These are phyloP conservation scores for Nicotiana benthamiana DNA, from an alignment of 257 asterid genomes.

Conservation along the genomic window DNA sequence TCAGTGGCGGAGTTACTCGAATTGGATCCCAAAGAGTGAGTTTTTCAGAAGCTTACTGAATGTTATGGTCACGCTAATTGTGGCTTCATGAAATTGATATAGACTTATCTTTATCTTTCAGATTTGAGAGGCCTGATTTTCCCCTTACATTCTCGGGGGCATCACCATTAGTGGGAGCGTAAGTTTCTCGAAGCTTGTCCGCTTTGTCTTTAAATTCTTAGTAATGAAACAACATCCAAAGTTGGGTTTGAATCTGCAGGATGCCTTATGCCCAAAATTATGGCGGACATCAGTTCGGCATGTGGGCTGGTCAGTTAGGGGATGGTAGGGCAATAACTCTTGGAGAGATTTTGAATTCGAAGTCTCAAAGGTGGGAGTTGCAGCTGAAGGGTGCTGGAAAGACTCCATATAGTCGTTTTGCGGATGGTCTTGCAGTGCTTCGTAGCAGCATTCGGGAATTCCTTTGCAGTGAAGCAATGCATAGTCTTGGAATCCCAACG, in stretches of 20 bases:
- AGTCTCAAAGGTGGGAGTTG: slow-evolving; percentile 80
- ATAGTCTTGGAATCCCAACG: slow-evolving; percentile 87
- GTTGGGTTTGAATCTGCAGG: slow-evolving; percentile 22
- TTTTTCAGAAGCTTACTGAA: background rate
- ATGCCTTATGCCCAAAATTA: slow-evolving; percentile 87
- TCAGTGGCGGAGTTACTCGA: slow-evolving; percentile 73
- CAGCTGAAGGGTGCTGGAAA: slow-evolving; percentile 97
- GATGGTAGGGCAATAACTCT: slow-evolving; percentile 96
- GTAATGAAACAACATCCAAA: background rate
- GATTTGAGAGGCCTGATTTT: slow-evolving; percentile 82
- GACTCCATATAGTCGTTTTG: slow-evolving; percentile 97
- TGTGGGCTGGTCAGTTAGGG: slow-evolving; percentile 99
- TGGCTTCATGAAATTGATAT: slow-evolving; percentile 7
- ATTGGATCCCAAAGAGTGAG: slow-evolving; percentile 80
- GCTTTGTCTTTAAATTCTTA: background rate
- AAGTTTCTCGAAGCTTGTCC: slow-evolving; percentile 21
- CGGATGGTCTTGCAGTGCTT: slow-evolving; percentile 96
- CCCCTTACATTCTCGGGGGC: slow-evolving; percentile 73
- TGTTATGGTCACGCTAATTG: background rate
- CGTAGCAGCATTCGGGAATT: slow-evolving; percentile 95
- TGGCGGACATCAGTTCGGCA: slow-evolving; percentile 98
- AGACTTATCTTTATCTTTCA: slow-evolving; percentile 32
- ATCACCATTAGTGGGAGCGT: slow-evolving; percentile 61
- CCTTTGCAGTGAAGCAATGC: slow-evolving; percentile 98
- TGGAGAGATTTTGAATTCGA: slow-evolving; percentile 76